Base-by-base conservation (phyloP, 192 early-diverging fungal species). In the Jimgerdemannia flammicorona region DNA sequence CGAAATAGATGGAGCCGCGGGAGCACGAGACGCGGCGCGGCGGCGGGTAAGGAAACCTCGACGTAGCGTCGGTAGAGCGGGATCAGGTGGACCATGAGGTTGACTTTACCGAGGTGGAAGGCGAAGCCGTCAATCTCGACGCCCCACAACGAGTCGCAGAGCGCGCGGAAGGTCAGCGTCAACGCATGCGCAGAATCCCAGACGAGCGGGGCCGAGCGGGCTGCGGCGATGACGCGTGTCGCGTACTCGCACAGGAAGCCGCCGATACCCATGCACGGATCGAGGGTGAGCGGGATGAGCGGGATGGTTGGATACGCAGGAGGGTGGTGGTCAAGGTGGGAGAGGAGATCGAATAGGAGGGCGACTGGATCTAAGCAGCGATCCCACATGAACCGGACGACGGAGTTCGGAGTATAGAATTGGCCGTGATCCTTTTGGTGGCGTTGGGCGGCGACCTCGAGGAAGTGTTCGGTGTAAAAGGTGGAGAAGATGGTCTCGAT, bases 401-500 rank as follows among this genome's bases (percentile, higher is more conserved):
- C 80, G n/a, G 72, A 72, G 11, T 80, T 75, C 2, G 88, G 88
- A 4, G 88, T 87, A 76, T 89, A 89, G 44, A 85, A 89, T 71
- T 89, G 88, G 8, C 86, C 88, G 66, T 89, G 87, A 19, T 89
- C 86, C n/a, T 87, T 87, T 79, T 89, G 88, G n/a, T 89, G 85
- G 40, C 85, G 78, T 63, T 87, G 84, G 19, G 79, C 87, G 1
- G 79, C 75, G 4, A 83, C 71, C 11, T 84, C 76, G 11, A 89
- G 70, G 64, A 89, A 75, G 43, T 89, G 76, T 3, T 79, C 80
- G 7, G 88, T 85, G 40, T 89, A 89, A 39, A 89, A 83, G 4
- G 78, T 74, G 43, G 83, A 81, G 20, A 87, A 71, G 42, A 87
- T 76, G 39, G 81, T 79, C 72, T 87, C 86, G 43, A 82, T 74